Base-by-base conservation (phyloP, 495 filamentous ascomycete species). In the Paragyromitra xinjiangensis region DNA sequence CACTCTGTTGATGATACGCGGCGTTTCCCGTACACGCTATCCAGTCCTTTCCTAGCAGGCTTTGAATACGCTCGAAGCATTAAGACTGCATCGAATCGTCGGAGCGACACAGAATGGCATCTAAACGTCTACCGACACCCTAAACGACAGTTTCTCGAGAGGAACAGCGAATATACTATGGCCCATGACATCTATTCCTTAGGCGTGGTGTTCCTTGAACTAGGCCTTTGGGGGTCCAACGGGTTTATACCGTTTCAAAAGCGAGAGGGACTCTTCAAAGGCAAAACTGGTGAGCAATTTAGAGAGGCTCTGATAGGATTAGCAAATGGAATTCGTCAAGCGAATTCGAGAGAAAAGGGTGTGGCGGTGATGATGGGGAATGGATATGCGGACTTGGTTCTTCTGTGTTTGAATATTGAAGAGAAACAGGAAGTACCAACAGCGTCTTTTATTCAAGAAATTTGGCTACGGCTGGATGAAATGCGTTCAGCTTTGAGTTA, bases 381-480 rank as follows among this genome's bases (percentile, higher is more conserved):
- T 44, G 12, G 37, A n/a, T 64, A 64, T 64, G 37, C 61, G 3
- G 37, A 64, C 6, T 14, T 64, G 19, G 61, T 64, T n/a, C 61
- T 64, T 7, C 34, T 64, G 8, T 64, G 61, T 44, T 64, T 64
- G 39, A 64, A 64, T 44, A 64, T 44, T 45, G 61, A 64, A 24
- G 61, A 44, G n/a, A 64, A 64, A 11, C 37, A 64, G 12, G 61
- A 64, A 22, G 61, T 64, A 6, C 61, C 61, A 3, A 64, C 61
- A 0, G 61, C 37, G 45, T 22, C 61, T 7, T 64, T 64, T 44
- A 64, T 64, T 64, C 61, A 44, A 44, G 61, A 64, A n/a, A 64
- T 64, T 64, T 64, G 61, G 61, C 34, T 64, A 8, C 42, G 61
- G 8, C 19, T 64, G 16, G 61, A 64, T 64, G 61, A 64, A 34